Evolutionary conservation across 805 yeast species (phyloP).

Genomic region (Priceomyces fermenticarens): DNA sequence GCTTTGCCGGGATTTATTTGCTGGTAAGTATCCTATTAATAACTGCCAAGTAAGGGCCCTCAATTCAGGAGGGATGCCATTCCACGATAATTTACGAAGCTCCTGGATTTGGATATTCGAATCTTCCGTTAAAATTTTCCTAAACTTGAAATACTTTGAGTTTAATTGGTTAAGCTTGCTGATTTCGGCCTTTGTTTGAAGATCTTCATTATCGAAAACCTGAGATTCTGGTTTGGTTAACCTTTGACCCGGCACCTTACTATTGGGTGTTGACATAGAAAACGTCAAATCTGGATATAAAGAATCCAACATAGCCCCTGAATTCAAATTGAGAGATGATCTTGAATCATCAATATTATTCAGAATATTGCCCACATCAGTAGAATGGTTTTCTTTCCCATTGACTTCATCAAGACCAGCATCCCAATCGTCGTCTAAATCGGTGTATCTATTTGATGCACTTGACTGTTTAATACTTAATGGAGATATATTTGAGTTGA

Average conservation of each 20-base stretch:
- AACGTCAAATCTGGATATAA: slow-evolving; percentile 36
- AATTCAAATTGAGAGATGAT: slow-evolving; percentile 19
- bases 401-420: slow-evolving; percentile 53
- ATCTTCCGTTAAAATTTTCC: slow-evolving; percentile 50
- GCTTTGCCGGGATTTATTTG: slow-evolving; percentile 73
- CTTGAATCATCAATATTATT: slow-evolving; percentile 20
- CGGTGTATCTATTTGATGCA: slow-evolving; percentile 45
- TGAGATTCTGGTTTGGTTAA: background rate
- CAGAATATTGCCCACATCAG: slow-evolving; percentile 17
- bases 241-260: background rate
- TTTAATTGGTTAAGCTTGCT: slow-evolving; percentile 58
- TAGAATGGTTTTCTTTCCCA: slow-evolving; percentile 7
- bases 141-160: slow-evolving; percentile 65
- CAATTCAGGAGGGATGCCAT: slow-evolving; percentile 81
- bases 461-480: background rate
- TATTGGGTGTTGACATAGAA: slow-evolving; percentile 11
- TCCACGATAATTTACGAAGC: slow-evolving; percentile 82
- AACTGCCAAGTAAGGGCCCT: slow-evolving; percentile 89
- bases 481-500: slow-evolving; percentile 8
- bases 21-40: slow-evolving; percentile 84
- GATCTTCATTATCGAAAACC: slow-evolving; percentile 37
- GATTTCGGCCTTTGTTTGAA: slow-evolving; percentile 42
- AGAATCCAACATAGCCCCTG: slow-evolving; percentile 31
- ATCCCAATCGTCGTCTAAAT: slow-evolving; percentile 91
- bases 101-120: slow-evolving; percentile 62